Evolutionary conservation across 192 early-diverging fungal species (phyloP).

Genomic region (Allomyces javanicus): DNA sequence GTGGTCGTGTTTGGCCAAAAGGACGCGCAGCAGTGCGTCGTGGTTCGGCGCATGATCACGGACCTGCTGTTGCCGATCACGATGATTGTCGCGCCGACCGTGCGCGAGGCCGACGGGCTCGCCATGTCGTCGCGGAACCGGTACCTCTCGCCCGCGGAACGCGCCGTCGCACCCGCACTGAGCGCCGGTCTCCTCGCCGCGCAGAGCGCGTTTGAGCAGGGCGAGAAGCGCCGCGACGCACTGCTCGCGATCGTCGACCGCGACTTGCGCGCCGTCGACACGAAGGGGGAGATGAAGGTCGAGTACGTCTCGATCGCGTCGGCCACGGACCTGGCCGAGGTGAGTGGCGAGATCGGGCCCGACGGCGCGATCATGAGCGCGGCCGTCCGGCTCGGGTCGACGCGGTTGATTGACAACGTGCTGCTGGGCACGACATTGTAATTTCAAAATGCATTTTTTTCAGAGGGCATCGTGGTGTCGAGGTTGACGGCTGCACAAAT

Average conservation of each 20-base stretch:
- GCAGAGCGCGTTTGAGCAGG: conserved; percentile 19
- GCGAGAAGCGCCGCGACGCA: conserved; percentile 12
- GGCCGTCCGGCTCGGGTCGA: conserved; percentile 66
- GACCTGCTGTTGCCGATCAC: conserved; percentile 65
- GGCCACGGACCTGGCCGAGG: conserved; percentile 42
- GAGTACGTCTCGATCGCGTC: conserved; percentile 75
- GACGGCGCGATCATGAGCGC: conserved; percentile 59
- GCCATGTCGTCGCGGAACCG: conserved; percentile 81
- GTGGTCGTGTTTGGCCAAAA: conserved; percentile 88
- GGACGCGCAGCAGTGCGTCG: conserved; percentile 84
- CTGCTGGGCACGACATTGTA: conserved; percentile 28
- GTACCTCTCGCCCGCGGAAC: conserved; percentile 54
- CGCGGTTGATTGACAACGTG: conserved; percentile 86
- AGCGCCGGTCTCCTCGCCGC: conserved; percentile 44
- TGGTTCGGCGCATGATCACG: conserved; percentile 51
- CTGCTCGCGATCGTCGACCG: conserved; percentile 25
- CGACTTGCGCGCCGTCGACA: conserved; percentile 24
- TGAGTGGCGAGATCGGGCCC: conserved; percentile 21
- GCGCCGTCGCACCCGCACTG: conserved; percentile 46
- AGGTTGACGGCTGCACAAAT: too few relatives aligned
- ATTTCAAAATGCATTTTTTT: too few relatives aligned
- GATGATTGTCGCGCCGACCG: conserved; percentile 51
- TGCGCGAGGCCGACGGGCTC: conserved; percentile 60
- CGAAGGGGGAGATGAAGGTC: conserved; percentile 28
- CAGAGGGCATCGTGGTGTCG: too few relatives aligned